Conservation (phyloP, 2,329 filamentous ascomycete genomes). For the Dendrostoma leiphaemia region DNA sequence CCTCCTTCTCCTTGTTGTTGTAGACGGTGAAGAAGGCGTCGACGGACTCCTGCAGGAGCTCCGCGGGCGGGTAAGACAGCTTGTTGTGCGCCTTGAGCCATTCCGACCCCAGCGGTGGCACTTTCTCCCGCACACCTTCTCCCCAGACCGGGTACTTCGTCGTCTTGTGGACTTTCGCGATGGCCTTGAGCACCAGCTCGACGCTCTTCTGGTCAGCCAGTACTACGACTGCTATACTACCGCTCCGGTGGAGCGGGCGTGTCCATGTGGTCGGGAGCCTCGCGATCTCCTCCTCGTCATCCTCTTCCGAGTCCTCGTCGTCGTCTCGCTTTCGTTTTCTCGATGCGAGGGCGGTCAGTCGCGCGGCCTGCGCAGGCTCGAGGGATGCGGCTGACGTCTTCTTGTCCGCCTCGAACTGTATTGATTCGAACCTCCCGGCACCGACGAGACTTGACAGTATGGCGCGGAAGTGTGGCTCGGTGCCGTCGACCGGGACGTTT, state of each 20-base stretch:
- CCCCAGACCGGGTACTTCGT: constrained; percentile 69
- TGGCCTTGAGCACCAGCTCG: constrained; percentile 73
- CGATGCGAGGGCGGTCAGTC: constrained; percentile 34
- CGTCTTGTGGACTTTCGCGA: constrained; percentile 58
- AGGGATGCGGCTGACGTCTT: constrained; percentile 35
- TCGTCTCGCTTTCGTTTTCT: constrained; percentile 52
- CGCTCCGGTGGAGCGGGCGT: constrained; percentile 66
- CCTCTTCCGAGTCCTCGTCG: constrained; percentile 54
- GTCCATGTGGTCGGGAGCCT: constrained; percentile 73
- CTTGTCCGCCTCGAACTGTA: constrained; percentile 68
- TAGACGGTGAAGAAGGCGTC: constrained; percentile 88
- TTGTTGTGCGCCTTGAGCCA: constrained; percentile 66
- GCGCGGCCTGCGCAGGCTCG: constrained; percentile 43
- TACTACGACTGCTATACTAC: constrained; percentile 75
- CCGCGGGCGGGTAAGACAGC: constrained; percentile 67
- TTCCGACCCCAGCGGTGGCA: constrained; percentile 55
- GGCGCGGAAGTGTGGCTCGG: constrained; percentile 70
- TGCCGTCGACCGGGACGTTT: constrained; percentile 84
- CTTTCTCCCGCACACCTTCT: constrained; percentile 54
- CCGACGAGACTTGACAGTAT: constrained; percentile 75
- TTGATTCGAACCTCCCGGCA: constrained; percentile 73
- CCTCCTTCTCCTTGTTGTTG: constrained; percentile 66
- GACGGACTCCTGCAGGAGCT: constrained; percentile 67
- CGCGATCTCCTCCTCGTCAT: constrained; percentile 58
- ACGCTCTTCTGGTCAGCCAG: constrained; percentile 82